phyloP scores from a whole-genome alignment of 2,329 filamentous ascomycete genomes.

The Coleophoma eucalyptorum region DNA sequence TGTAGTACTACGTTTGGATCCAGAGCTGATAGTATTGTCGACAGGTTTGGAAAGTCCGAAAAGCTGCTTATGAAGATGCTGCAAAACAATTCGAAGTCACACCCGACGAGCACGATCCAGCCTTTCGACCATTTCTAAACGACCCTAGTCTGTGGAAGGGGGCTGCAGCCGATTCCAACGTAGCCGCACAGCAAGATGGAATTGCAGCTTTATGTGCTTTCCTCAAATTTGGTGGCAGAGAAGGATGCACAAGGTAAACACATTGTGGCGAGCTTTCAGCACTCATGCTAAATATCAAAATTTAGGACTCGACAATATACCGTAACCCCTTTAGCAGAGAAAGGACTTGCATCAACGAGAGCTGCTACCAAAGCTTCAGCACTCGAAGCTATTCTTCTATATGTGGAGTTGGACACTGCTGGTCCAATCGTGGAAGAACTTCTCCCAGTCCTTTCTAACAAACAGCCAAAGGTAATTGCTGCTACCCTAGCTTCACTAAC shows the following conservation, averaged over 20 bases:
- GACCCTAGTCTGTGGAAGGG: constrained; percentile 88
- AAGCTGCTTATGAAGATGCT: constrained; percentile 90
- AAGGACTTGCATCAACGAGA: constrained; percentile 82
- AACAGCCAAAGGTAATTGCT: constrained; percentile 84
- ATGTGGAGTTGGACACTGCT: constrained; percentile 84
- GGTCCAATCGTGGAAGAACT: constrained; percentile 88
- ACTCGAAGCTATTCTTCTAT: constrained; percentile 80
- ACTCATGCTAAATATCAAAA: too few species aligned
- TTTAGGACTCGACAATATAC: constrained; percentile 69
- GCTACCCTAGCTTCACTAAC: constrained; percentile 74
- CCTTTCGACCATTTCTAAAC: constrained; percentile 82
- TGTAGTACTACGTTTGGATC: background rate
- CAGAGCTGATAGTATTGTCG: constrained; percentile 10
- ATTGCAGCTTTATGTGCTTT: constrained; percentile 86
- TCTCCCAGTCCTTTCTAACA: constrained; percentile 76
- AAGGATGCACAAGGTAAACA: constrained; percentile 66
- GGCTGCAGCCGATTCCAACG: constrained; percentile 90
- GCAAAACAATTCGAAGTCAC: constrained; percentile 82
- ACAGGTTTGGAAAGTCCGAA: constrained; percentile 93
- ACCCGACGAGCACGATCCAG: constrained; percentile 78
- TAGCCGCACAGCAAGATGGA: constrained; percentile 93
- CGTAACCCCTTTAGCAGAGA: constrained; percentile 79
- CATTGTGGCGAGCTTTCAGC: background rate
- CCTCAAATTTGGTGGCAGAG: constrained; percentile 81
- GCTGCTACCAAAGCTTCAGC: constrained; percentile 85